Conservation (phyloP, 2,329 filamentous ascomycete genomes). For the Colletotrichum theobromicola region DNA sequence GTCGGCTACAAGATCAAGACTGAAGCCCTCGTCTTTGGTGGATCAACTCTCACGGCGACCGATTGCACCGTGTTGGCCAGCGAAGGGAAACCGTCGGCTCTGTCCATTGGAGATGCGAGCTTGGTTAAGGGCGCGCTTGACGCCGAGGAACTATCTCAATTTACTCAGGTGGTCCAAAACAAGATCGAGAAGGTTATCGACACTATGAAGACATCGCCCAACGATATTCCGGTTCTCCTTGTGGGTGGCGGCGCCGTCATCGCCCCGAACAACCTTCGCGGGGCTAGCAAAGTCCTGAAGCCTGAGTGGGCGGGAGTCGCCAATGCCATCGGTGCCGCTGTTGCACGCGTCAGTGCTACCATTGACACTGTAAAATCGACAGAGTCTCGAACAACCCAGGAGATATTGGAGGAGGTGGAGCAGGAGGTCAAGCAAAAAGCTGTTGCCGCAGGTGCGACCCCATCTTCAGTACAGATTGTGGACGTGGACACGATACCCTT, state of each 20-base stretch:
- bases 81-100: background rate
- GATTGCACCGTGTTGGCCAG: conserved; percentile 52
- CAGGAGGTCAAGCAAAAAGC: conserved; percentile 48
- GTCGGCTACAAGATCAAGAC: conserved; percentile 62
- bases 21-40: conserved; percentile 62
- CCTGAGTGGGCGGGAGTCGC: conserved; percentile 63
- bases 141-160: conserved; percentile 38
- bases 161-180: conserved; percentile 45
- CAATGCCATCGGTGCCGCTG: conserved; percentile 69
- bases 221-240: conserved; percentile 63
- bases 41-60: conserved; percentile 61
- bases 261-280: conserved; percentile 56
- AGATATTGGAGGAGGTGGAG: conserved; percentile 42
- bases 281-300: conserved; percentile 61
- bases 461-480: conserved; percentile 49
- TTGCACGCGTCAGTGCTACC: conserved; percentile 61
- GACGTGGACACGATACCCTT: conserved; percentile 61
- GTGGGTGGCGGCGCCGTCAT: conserved; percentile 69
- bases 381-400: conserved; percentile 40
- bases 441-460: conserved; percentile 48
- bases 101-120: conserved; percentile 46
- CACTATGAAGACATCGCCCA: conserved; percentile 66
- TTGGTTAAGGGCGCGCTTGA: conserved; percentile 37
- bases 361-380: conserved; percentile 57
- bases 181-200: conserved; percentile 64